A percentile compares a stretch with the other conserved stretches of the same genome.
Evolutionary conservation across 306 rosid genomes (phyloP).

Genomic region (Sechiopsis laciniata): DNA sequence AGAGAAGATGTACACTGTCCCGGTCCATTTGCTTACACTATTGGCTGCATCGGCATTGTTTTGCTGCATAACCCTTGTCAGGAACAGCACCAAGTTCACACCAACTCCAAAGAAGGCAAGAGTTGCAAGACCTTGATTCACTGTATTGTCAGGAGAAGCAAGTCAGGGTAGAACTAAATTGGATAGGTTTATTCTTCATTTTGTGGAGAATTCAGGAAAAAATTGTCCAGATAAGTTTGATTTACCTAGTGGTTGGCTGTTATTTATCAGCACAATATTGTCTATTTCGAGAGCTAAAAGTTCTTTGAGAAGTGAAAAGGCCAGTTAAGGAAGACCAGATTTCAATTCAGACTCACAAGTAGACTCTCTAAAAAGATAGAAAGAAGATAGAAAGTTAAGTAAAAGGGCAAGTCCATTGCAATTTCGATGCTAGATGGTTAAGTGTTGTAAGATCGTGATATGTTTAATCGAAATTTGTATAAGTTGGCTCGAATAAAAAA

Average conservation of each 20-base stretch:
- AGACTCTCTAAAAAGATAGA: not conserved
- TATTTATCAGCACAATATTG: not conserved
- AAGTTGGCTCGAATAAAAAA: no score
- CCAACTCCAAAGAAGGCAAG: conserved; percentile 90
- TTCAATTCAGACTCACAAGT: not conserved
- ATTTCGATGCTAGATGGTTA: no score
- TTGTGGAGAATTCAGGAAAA: conserved; percentile 10
- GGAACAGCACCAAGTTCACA: conserved; percentile 82
- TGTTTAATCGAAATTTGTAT: no score
- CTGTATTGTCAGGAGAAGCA: conserved; percentile 37
- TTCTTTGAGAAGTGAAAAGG: conserved; percentile 1
- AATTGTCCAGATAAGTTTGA: not conserved
- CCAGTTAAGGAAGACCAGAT: conserved; percentile 1
- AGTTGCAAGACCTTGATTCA: conserved; percentile 90
- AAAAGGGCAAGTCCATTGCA: no score
- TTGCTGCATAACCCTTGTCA: conserved; percentile 76
- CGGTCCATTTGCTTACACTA: conserved; percentile 94
- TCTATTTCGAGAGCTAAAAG: not conserved
- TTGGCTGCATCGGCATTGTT: conserved; percentile 85
- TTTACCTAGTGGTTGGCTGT: not conserved
- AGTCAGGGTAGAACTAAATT: conserved; percentile 11
- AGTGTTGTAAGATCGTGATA: no score
- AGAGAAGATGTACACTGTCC: conserved; percentile 90
- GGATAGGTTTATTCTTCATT: conserved; percentile 4
- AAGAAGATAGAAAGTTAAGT: no score